Evolutionary conservation across 805 yeast species (phyloP), one percentile per base, ranked within the genome.

Genomic region (Myxozyma lipomycoides): DNA sequence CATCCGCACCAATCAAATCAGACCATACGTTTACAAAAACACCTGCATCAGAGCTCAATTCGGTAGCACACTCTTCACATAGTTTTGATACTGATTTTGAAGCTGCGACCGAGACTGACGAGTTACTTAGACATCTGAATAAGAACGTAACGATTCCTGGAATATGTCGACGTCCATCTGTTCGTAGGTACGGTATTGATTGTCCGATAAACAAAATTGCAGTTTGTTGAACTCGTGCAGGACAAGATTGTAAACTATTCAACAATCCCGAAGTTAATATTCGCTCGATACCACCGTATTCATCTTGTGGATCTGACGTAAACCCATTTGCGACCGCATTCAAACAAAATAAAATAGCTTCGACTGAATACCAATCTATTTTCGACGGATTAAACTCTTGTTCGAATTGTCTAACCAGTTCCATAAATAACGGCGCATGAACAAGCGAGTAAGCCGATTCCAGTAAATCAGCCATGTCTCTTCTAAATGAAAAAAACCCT

Each of bases 381-480:
- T 24, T 40, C 28, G 51, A 32, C 15, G 30, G n/a, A 4, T 25
- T 9, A 21, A 44, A 51, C 51, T 22, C 41, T 34, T 6, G 6
- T 17, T 10, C 23, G 21, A 57, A 56, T 2, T 69, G 45, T 30
- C 64, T 63, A 1, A 59, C 49, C 25, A 86, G 64, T 19, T 67
- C 71, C 3, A 70, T 69, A 56, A 77, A 78, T 34, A 86, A 65
- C 1, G 74, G 68, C 0, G 65, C 48, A 35, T 85, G 86, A 34
- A 87, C 72, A 3, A 86, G 71, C 0, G 88, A 78, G 70, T 83
- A 86, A 1, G 83, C 67, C 0, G 79, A 72, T 48, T 88, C 93
- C 56, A 86, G 78, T 35, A 90, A 73, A 59, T 93, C 98, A 1
- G 83, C 77, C 7, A 84, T 83, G 54, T 84, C 91, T 28, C 78